Percentiles rank a stretch among this genome's conserved stretches.
These are phyloP conservation scores for Aphanomyces stellatus DNA, from an alignment of 352 stramenopile species.

Conservation along the genomic window DNA sequence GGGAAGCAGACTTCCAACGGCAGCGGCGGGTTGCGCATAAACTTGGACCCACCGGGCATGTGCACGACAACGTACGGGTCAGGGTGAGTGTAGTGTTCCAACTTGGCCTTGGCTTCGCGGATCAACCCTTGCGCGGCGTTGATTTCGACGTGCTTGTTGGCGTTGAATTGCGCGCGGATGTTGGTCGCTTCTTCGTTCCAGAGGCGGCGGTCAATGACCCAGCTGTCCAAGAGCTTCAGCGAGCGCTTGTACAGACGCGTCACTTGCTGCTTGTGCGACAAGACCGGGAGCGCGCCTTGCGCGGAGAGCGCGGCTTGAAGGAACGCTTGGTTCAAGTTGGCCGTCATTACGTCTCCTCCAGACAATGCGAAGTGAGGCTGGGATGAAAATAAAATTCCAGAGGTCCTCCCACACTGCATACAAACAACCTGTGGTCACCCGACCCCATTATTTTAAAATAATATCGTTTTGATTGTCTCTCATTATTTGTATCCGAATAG, in stretches of 20 bases:
- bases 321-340: slow-evolving; percentile 80
- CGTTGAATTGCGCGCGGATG: slow-evolving; percentile 91
- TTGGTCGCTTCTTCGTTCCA: slow-evolving; percentile 92
- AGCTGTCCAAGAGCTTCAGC: slow-evolving; percentile 91
- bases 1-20: slow-evolving; percentile 91
- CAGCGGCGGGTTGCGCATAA: slow-evolving; percentile 98
- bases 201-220: slow-evolving; percentile 92
- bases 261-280: slow-evolving; percentile 85
- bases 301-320: slow-evolving; percentile 70
- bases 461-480: too few relatives aligned
- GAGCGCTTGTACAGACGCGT: slow-evolving; percentile 92
- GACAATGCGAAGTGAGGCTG: slow-evolving; percentile 10
- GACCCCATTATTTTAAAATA: too few relatives aligned
- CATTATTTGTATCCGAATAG: too few relatives aligned
- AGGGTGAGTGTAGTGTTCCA: slow-evolving; percentile 92
- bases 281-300: slow-evolving; percentile 41
- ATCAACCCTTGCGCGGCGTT: slow-evolving; percentile 71
- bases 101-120: slow-evolving; percentile 88
- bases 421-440: too few relatives aligned
- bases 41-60: slow-evolving; percentile 97
- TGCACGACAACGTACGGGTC: slow-evolving; percentile 96
- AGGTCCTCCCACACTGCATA: neutral
- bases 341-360: slow-evolving; percentile 37
- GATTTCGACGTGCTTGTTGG: slow-evolving; percentile 43
- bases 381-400: neutral